phyloP scores from a whole-genome alignment of 108 stramenopile species.

The Discostella pseudostelligera region DNA sequence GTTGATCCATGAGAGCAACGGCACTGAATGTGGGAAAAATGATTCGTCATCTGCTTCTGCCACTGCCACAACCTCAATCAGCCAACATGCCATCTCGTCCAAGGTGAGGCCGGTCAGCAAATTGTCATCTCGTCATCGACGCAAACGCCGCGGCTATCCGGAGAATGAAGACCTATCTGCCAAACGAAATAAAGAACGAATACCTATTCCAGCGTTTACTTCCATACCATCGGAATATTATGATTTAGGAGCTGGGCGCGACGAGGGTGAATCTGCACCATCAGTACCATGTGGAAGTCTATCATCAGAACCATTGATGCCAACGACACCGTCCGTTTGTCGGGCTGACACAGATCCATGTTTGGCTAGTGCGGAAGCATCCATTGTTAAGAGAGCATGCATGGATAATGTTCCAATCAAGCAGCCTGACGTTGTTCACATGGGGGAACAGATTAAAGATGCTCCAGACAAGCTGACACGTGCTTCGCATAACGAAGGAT shows the following conservation, averaged over 20 bases:
- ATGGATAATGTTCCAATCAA: neutral
- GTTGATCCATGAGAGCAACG: neutral
- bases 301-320: neutral
- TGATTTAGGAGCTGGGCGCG: slow-evolving; percentile 5
- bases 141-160: slow-evolving; percentile 6
- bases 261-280: slow-evolving; percentile 2
- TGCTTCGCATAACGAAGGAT: neutral
- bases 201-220: slow-evolving; percentile 32
- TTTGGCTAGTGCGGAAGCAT: neutral
- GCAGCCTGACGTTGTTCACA: neutral
- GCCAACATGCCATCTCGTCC: slow-evolving; percentile 2
- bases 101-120: slow-evolving; percentile 12
- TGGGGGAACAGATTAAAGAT: neutral
- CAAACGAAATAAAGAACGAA: slow-evolving; percentile 3
- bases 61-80: neutral
- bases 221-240: slow-evolving; percentile 8
- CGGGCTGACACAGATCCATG: neutral
- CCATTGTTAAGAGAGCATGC: too few relatives aligned
- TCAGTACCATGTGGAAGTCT: too few relatives aligned
- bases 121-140: slow-evolving; percentile 34
- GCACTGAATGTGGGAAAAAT: neutral
- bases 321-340: neutral
- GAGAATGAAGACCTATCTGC: slow-evolving; percentile 10
- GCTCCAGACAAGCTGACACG: neutral
- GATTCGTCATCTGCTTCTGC: slow-evolving; percentile 7